phyloP scores from a whole-genome alignment of 345 rosid genomes.

The Mangifera indica region DNA sequence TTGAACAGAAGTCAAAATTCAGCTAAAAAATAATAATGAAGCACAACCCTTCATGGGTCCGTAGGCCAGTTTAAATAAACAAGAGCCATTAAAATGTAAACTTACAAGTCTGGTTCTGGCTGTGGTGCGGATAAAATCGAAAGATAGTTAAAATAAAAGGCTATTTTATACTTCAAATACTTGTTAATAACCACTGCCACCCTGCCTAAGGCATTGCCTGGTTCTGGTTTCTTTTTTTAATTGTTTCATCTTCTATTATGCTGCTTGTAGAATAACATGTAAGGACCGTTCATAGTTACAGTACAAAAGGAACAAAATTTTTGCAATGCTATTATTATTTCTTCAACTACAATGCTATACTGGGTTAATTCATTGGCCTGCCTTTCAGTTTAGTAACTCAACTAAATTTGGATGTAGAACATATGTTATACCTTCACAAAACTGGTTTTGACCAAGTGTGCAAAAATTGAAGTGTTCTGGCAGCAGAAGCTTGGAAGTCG shows the following conservation, averaged over 20 bases:
- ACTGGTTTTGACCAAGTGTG: background rate
- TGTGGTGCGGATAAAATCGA: too few species aligned
- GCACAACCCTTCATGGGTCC: background rate
- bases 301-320: background rate
- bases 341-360: background rate
- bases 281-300: background rate
- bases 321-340: background rate
- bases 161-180: too few species aligned
- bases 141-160: too few species aligned
- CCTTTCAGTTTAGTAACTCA: background rate
- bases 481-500: constrained; percentile 12
- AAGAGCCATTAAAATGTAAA: too few species aligned
- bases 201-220: too few species aligned
- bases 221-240: too few species aligned
- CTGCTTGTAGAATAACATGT: background rate
- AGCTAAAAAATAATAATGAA: background rate
- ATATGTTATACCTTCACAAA: background rate
- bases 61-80: too few species aligned
- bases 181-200: too few species aligned
- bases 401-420: background rate
- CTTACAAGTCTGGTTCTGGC: too few species aligned
- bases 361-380: background rate
- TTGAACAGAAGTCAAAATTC: too few species aligned
- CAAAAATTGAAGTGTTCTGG: background rate
- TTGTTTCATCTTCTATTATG: background rate